Evolutionary conservation across 2,329 filamentous ascomycete species (phyloP).

Genomic region (Berkeleyomyces rouxiae): DNA sequence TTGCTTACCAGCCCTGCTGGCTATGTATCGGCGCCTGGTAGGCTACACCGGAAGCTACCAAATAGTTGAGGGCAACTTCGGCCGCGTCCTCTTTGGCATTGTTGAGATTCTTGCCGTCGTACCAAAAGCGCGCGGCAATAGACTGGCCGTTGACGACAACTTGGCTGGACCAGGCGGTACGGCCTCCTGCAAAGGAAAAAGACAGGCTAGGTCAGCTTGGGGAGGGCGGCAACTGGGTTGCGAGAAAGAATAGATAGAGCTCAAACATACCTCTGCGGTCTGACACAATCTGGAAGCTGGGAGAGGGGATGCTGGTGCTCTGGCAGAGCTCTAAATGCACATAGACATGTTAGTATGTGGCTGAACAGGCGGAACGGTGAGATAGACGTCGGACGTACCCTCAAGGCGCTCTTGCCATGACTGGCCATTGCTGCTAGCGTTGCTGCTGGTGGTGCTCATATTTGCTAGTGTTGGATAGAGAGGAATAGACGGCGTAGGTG

Average conservation of each 20-base stretch:
- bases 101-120: conserved; percentile 73
- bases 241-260: conserved; percentile 4
- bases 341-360: conserved; percentile 6
- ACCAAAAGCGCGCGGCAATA: conserved; percentile 70
- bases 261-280: conserved; percentile 49
- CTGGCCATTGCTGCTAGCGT: conserved; percentile 12
- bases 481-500: background rate
- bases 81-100: conserved; percentile 87
- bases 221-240: background rate
- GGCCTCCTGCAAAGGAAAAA: conserved; percentile 43
- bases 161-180: conserved; percentile 76
- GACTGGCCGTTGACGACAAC: conserved; percentile 53
- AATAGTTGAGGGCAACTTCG: conserved; percentile 53
- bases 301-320: conserved; percentile 33
- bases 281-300: conserved; percentile 54
- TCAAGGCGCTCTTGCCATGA: conserved; percentile 41
- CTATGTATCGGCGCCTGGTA: background rate
- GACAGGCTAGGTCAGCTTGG: conserved; percentile 5
- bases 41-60: conserved; percentile 19
- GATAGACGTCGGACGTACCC: conserved; percentile 24
- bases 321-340: conserved; percentile 37
- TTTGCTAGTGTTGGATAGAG: background rate
- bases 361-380: too few relatives aligned
- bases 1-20: background rate
- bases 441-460: conserved; percentile 16